Evolutionary conservation across 2,329 filamentous ascomycete species (phyloP), one percentile per base, ranked within the genome.

Genomic region (Fusarium gaditjirri): DNA sequence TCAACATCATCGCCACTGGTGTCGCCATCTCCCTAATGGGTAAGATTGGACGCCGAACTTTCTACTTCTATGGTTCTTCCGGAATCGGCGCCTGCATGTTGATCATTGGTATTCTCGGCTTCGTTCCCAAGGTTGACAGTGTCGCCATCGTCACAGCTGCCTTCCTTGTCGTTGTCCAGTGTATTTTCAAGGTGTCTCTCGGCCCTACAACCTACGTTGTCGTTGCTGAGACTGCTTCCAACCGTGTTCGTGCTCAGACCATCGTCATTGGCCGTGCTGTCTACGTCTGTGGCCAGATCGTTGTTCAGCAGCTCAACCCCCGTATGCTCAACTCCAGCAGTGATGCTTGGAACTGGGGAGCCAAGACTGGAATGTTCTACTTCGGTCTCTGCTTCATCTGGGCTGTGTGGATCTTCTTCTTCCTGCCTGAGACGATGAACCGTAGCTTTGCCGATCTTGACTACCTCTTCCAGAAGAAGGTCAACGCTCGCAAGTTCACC

Each of bases 201-300:
- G 81, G 81, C 4, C 81, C 68, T 55, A 93, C 97, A 19, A 94
- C 92, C 81, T 97, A 96, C 83, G 95, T 93, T 0, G 87, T 97
- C 29, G 94, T 97, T 5, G 89, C 82, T 5, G 84, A 86, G 75
- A 78, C 84, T 3, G 78, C 81, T 0, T 84, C 83, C 12, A 85
- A 82, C n/a, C 83, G 83, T 57, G 79, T 86, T 17, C 80, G 84
- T 17, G 83, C 82, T 35, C 83, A 85, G 75, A 83, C 83, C 0
- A 82, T 86, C n/a, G 84, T 84, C 5, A 73, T 86, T 13, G 84
- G 81, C 8, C 70, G 84, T 39, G 83, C 80, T 59, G 64, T 84
- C 27, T 83, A 81, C 74, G 87, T 84, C 61, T 23, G 85, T 78
- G 14, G 78, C 75, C 31, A 73, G 84, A 75, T 83, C 17, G 76